These are phyloP conservation scores for Ustilago nuda DNA, from an alignment of 1,284 basidiomycete species.

Conservation along the genomic window DNA sequence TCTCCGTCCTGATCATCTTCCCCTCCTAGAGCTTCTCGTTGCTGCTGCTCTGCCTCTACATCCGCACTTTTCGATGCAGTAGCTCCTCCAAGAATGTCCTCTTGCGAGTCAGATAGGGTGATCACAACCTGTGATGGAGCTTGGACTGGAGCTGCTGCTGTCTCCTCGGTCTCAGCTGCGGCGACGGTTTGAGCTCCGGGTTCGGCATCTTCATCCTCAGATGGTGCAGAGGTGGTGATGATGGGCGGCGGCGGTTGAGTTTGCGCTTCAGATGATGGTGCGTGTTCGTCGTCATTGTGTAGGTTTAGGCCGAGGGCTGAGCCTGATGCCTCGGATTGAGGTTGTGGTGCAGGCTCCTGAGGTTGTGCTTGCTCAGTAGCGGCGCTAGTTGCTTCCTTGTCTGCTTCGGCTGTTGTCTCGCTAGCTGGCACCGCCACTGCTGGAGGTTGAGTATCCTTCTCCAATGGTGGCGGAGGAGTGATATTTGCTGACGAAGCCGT, in stretches of 20 bases:
- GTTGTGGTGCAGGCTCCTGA: not conserved
- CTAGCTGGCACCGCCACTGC: not conserved
- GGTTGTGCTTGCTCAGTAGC: not conserved
- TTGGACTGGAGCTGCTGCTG: not conserved
- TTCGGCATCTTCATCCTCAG: conserved; percentile 28
- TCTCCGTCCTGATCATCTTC: conserved; percentile 31
- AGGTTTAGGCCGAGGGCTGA: conserved; percentile 31
- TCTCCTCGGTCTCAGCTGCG: not conserved
- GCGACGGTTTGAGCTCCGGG: not conserved
- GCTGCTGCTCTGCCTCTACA: not conserved
- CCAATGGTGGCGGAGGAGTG: conserved; percentile 24
- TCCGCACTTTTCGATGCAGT: not conserved
- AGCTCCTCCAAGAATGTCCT: not conserved
- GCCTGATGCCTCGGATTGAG: conserved; percentile 15
- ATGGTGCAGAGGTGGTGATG: conserved; percentile 43
- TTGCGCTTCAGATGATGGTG: not conserved
- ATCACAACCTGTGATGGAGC: conserved; percentile 37
- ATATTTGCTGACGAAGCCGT: not conserved
- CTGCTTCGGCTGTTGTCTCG: not conserved
- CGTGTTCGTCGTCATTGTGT: conserved; percentile 1
- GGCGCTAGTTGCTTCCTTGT: conserved; percentile 2
- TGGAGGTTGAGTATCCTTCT: conserved; percentile 25
- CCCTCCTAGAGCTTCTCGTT: too few relatives aligned
- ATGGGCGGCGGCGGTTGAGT: conserved; percentile 18
- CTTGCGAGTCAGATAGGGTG: conserved; percentile 32